A percentile compares a stretch with the other conserved stretches of the same genome.
phyloP scores from a whole-genome alignment of 164 flowering plant species.

The Kingdonia uniflora region DNA sequence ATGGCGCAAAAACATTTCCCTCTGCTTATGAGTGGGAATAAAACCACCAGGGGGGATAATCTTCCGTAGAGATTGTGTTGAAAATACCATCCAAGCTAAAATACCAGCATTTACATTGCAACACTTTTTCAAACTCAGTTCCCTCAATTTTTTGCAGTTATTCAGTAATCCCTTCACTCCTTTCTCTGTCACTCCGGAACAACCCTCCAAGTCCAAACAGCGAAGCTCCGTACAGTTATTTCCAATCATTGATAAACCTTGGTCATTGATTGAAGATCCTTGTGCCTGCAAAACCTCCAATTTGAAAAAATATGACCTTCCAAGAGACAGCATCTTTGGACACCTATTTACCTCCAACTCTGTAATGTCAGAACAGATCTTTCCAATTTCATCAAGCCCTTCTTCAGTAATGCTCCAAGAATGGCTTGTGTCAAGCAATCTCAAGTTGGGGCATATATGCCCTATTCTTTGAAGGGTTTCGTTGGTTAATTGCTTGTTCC shows the following conservation, averaged over 20 bases:
- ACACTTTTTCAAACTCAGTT: slow-evolving; percentile 35
- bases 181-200: slow-evolving; percentile 27
- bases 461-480: slow-evolving; percentile 20
- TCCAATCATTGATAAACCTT: slow-evolving; percentile 24
- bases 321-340: slow-evolving; percentile 12
- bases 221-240: slow-evolving; percentile 21
- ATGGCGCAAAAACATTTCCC: slow-evolving; percentile 18
- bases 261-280: slow-evolving; percentile 24
- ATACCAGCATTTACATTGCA: slow-evolving; percentile 5
- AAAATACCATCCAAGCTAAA: slow-evolving; percentile 22
- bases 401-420: slow-evolving; percentile 27
- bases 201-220: slow-evolving; percentile 30
- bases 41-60: slow-evolving; percentile 7
- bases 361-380: slow-evolving; percentile 22
- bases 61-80: slow-evolving; percentile 16
- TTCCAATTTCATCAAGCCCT: slow-evolving; percentile 26
- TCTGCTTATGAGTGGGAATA: slow-evolving; percentile 8
- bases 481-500: slow-evolving; percentile 21
- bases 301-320: slow-evolving; percentile 14
- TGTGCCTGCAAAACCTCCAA: slow-evolving; percentile 31
- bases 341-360: slow-evolving; percentile 28
- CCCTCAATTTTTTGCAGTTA: slow-evolving; percentile 35
- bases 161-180: slow-evolving; percentile 37
- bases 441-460: slow-evolving; percentile 30
- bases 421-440: slow-evolving; percentile 24